phyloP scores from a whole-genome alignment of 306 rosid species.

The Hippophae rhamnoides region DNA sequence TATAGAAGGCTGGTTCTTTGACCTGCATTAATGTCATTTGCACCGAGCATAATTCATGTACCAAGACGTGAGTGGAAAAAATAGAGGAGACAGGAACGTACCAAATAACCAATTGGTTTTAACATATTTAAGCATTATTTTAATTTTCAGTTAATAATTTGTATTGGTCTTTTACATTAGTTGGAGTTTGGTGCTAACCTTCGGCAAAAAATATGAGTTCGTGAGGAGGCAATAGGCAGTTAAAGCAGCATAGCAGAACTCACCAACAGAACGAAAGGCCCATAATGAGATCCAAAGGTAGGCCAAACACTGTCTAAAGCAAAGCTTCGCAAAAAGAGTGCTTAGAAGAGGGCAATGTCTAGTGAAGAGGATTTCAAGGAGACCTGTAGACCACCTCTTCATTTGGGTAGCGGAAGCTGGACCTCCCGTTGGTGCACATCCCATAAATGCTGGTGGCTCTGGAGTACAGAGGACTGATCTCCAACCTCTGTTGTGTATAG shows the following conservation, averaged over 20 bases:
- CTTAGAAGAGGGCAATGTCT: slow-evolving; percentile 35
- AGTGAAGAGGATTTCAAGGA: slow-evolving; percentile 42
- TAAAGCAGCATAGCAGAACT: slow-evolving; percentile 38
- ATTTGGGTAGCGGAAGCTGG: slow-evolving; percentile 43
- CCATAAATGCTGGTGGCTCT: slow-evolving; percentile 39
- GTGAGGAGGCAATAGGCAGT: slow-evolving; percentile 42
- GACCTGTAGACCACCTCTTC: slow-evolving; percentile 60
- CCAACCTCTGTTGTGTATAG: slow-evolving; percentile 64
- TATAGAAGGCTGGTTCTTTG: slow-evolving; percentile 28
- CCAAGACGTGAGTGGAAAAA: too few relatives aligned
- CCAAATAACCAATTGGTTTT: too few relatives aligned
- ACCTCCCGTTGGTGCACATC: slow-evolving; percentile 42
- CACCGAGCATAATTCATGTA: neutral
- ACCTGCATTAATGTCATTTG: slow-evolving; percentile 11
- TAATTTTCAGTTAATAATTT: too few relatives aligned
- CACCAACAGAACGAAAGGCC: slow-evolving; percentile 28
- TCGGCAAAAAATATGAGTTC: slow-evolving; percentile 51
- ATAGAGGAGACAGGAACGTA: too few relatives aligned
- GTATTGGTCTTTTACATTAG: neutral
- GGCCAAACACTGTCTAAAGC: slow-evolving; percentile 29
- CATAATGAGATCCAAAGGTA: slow-evolving; percentile 35
- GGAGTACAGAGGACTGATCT: slow-evolving; percentile 31
- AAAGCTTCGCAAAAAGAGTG: slow-evolving; percentile 32
- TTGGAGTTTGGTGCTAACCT: slow-evolving; percentile 25
- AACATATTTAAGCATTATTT: too few relatives aligned